Evolutionary conservation across 129 eudicot species (phyloP), one percentile per base, ranked within the genome.

Genomic region (Helichrysum umbraculigerum): DNA sequence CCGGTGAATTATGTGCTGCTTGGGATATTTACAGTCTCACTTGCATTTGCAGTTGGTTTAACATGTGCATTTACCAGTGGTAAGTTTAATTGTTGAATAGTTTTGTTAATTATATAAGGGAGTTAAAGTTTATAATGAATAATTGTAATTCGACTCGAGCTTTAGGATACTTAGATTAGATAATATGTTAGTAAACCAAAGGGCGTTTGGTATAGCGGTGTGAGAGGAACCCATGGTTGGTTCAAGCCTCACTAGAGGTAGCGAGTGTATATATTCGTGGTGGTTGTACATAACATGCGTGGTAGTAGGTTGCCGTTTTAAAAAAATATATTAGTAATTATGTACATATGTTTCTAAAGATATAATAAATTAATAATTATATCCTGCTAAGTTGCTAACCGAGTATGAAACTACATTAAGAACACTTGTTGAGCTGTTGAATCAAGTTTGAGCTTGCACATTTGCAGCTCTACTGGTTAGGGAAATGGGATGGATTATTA

Each of bases 1-100:
- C 96, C 96, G 10, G 83, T 88, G 47, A 93, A 93, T 60, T 90
- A 81, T 75, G 1, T 90, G 30, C 90, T 90, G 3, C 92, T 93
- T 62, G 92, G 80, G 44, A 59, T 90, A 29, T 93, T 93, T 76
- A 93, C 98, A 7, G 56, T 85, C 17, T 21, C 96, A 14, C 81
- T 93, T 68, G 89, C 95, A 2, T 87, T 81, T 75, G 84, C 92
- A 2, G 65, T 90, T 67, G 98, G 98, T 3, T 76, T 92, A 84
- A 88, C 92, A 44, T 93, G 98, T 76, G 90, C 96, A 8, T 93
- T 81, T 74, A 90, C 98, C 30, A 86, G 84, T 39, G 98, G 96
- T 90, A 78, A 84, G 96, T 66, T n/a, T n/a, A 11, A 61, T n/a
- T 8, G 57, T 41, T 79, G 42, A 50, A 79, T 39, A 47, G 17